phyloP scores from a whole-genome alignment of 2,329 filamentous ascomycete species.

The Nemania diffusa region DNA sequence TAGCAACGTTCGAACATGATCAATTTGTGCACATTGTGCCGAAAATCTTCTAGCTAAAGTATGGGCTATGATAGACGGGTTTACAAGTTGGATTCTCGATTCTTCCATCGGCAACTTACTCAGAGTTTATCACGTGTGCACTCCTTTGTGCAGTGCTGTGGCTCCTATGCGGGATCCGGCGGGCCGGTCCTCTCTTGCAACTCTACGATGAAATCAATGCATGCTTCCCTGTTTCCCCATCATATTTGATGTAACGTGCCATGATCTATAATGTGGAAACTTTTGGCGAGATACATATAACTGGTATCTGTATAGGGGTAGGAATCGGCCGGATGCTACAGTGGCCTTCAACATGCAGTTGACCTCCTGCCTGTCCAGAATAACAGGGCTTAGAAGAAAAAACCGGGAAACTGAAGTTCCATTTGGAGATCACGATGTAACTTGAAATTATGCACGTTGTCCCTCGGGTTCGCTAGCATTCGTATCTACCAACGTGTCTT shows the following conservation, averaged over 20 bases:
- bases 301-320: no score
- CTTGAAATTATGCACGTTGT: not conserved
- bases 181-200: not conserved
- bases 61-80: not conserved
- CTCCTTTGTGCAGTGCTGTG: not conserved
- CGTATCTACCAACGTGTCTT: not conserved
- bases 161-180: not conserved
- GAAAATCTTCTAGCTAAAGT: not conserved
- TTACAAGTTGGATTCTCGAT: not conserved
- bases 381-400: no score
- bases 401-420: not conserved
- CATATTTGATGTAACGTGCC: not conserved
- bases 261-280: no score
- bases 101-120: not conserved
- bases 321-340: not conserved
- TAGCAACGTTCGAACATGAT: not conserved
- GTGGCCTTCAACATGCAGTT: not conserved
- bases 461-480: not conserved
- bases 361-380: no score
- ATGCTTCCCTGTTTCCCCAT: not conserved
- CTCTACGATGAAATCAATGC: no score
- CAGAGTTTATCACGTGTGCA: not conserved
- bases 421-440: not conserved
- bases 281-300: no score
- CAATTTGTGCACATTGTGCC: not conserved